A percentile compares a stretch with the other conserved stretches of the same genome.
phyloP scores from a whole-genome alignment of 148 eudicot species.

The Persicaria tinctoria region DNA sequence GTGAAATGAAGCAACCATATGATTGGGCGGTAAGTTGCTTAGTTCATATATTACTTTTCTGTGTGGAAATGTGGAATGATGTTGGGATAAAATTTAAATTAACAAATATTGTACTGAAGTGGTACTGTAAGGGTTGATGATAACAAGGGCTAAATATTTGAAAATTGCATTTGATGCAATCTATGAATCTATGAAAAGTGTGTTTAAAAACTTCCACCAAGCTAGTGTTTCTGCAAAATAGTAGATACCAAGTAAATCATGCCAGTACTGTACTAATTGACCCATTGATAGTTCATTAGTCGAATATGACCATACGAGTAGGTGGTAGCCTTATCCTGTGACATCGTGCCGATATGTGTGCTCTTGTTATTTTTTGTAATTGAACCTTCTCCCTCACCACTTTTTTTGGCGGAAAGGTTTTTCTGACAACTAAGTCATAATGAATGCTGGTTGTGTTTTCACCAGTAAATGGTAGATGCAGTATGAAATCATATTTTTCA shows the following conservation, averaged over 20 bases:
- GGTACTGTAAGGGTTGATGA: neutral
- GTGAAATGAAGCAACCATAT: conserved; percentile 93
- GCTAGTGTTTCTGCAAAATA: neutral
- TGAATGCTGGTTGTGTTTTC: neutral
- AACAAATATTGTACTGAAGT: neutral
- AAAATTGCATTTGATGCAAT: neutral
- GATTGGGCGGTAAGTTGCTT: conserved; percentile 91
- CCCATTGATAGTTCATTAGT: neutral
- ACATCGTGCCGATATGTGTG: neutral
- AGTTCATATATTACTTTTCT: neutral
- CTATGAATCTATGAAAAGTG: neutral
- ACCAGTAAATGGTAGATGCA: neutral
- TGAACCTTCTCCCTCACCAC: neutral
- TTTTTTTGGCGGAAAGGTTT: neutral
- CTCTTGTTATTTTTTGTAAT: neutral
- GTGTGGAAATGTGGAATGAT: neutral
- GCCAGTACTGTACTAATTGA: neutral
- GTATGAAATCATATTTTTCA: neutral
- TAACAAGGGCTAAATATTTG: neutral
- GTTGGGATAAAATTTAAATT: neutral
- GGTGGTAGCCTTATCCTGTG: neutral
- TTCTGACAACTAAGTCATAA: neutral
- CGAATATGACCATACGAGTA: neutral
- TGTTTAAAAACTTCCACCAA: neutral
- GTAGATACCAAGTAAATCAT: neutral